A percentile compares a stretch with the other conserved stretches of the same genome.
phyloP scores from a whole-genome alignment of 768 basidiomycete species.

The Trametes sanguinea region DNA sequence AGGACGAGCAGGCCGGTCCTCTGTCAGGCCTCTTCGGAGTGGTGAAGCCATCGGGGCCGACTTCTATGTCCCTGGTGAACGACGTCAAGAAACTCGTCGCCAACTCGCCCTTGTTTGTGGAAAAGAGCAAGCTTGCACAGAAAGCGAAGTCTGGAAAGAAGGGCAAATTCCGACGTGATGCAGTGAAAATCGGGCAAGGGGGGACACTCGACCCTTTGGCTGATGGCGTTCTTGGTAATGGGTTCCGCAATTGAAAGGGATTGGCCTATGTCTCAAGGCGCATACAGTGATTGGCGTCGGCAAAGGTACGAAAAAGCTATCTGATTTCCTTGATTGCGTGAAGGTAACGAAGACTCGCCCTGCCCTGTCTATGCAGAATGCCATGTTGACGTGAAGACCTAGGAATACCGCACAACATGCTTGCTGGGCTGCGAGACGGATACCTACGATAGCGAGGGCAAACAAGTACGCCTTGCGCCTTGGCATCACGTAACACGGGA shows the following conservation, averaged over 20 bases:
- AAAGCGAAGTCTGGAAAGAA: constrained; percentile 37
- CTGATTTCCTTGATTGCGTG: constrained; percentile 81
- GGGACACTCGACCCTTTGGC: constrained; percentile 97
- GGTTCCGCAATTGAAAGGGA: background rate
- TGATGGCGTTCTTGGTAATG: constrained; percentile 56
- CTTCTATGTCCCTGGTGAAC: constrained; percentile 90
- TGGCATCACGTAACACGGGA: constrained; percentile 86
- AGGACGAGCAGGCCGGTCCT: constrained; percentile 56
- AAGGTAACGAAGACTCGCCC: constrained; percentile 57
- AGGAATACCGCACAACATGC: constrained; percentile 93
- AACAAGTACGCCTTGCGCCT: constrained; percentile 70
- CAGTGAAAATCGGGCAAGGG: constrained; percentile 86
- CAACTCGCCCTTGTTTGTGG: constrained; percentile 77
- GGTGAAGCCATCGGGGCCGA: constrained; percentile 88
- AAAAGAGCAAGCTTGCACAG: constrained; percentile 51
- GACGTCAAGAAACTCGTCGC: constrained; percentile 78
- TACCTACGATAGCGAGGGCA: constrained; percentile 89
- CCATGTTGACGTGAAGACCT: constrained; percentile 8
- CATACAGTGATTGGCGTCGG: constrained; percentile 82
- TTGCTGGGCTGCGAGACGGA: constrained; percentile 94
- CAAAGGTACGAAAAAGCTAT: constrained; percentile 85
- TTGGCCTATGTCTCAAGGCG: background rate
- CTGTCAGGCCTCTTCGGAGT: constrained; percentile 85
- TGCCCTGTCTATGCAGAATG: background rate
- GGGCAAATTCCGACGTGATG: constrained; percentile 40